Conservation (phyloP, 2,329 filamentous ascomycete species). For the Mycocentrospora acerina region DNA sequence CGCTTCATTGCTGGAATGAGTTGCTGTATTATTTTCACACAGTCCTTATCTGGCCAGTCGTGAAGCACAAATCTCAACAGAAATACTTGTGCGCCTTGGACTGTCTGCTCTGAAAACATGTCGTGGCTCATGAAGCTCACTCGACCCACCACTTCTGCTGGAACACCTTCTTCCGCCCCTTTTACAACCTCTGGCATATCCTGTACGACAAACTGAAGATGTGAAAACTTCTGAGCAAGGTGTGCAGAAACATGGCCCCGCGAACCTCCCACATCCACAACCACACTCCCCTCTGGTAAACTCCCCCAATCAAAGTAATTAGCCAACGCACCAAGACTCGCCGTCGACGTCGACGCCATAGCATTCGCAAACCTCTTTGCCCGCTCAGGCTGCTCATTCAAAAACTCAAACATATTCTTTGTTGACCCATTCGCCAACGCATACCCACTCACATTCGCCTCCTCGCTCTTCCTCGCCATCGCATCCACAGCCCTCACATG, state of each 20-base stretch:
- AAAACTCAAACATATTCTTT: conserved; percentile 10
- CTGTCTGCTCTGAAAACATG: conserved; percentile 17
- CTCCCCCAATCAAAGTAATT: neutral
- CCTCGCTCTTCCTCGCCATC: conserved; percentile 1
- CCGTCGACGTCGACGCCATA: conserved; percentile 5
- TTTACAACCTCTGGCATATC: conserved; percentile 9
- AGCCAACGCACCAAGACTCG: neutral
- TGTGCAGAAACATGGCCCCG: conserved; percentile 6
- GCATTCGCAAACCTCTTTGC: conserved; percentile 9
- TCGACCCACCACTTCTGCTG: conserved; percentile 6
- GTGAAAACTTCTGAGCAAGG: conserved; percentile 5
- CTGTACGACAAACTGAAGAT: conserved; percentile 12
- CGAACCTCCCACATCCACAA: conserved; percentile 16
- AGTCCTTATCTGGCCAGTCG: conserved; percentile 42
- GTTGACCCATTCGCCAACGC: conserved; percentile 10
- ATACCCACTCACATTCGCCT: conserved; percentile 6
- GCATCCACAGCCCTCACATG: conserved; percentile 4
- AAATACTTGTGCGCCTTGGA: conserved; percentile 33
- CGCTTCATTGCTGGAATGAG: conserved; percentile 21
- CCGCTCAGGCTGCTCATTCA: conserved; percentile 9
- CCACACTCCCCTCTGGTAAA: neutral
- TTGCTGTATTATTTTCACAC: conserved; percentile 10
- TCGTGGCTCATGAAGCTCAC: conserved; percentile 14
- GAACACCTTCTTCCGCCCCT: conserved; percentile 6
- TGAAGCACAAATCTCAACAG: conserved; percentile 44